Percentiles rank a stretch among this genome's conserved stretches.
Evolutionary conservation across 768 basidiomycete species (phyloP).

Genomic region (Mycena indigotica): DNA sequence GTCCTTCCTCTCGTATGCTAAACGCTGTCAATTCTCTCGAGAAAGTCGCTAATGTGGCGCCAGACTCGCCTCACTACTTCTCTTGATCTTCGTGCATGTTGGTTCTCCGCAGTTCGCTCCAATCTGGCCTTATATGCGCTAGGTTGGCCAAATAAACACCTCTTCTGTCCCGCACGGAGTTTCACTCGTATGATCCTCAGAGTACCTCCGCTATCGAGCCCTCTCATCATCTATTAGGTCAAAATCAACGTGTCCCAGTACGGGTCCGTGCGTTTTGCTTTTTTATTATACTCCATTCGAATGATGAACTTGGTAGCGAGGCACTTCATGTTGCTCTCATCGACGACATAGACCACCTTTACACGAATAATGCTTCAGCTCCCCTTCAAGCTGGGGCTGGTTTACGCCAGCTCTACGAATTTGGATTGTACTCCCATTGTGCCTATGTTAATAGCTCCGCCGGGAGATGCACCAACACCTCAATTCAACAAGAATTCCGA

Average conservation of each 20-base stretch:
- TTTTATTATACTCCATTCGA: constrained; percentile 6
- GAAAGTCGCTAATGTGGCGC: constrained; percentile 25
- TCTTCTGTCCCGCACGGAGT: constrained; percentile 70
- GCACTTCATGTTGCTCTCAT: constrained; percentile 51
- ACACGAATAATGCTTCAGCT: constrained; percentile 64
- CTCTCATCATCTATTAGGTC: constrained; percentile 43
- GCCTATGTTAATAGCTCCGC: constrained; percentile 62
- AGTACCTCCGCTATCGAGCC: constrained; percentile 7
- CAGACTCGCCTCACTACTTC: constrained; percentile 52
- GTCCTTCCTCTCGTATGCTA: constrained; percentile 74
- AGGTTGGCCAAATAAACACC: constrained; percentile 86
- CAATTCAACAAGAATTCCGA: constrained; percentile 58
- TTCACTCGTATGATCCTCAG: constrained; percentile 58
- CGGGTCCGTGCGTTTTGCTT: constrained; percentile 49
- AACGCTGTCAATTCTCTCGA: constrained; percentile 17
- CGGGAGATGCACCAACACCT: constrained; percentile 67
- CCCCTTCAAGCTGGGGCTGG: constrained; percentile 61
- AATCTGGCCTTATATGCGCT: constrained; percentile 28
- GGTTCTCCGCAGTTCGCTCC: constrained; percentile 31
- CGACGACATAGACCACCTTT: constrained; percentile 65
- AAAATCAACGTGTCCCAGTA: constrained; percentile 71
- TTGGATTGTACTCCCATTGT: constrained; percentile 82
- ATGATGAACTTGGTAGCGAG: constrained; percentile 37
- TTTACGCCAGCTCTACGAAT: constrained; percentile 70
- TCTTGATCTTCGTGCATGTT: constrained; percentile 84